These are phyloP conservation scores for Balamuthia mandrillaris DNA, from an alignment of 208 protist species.

Conservation along the genomic window DNA sequence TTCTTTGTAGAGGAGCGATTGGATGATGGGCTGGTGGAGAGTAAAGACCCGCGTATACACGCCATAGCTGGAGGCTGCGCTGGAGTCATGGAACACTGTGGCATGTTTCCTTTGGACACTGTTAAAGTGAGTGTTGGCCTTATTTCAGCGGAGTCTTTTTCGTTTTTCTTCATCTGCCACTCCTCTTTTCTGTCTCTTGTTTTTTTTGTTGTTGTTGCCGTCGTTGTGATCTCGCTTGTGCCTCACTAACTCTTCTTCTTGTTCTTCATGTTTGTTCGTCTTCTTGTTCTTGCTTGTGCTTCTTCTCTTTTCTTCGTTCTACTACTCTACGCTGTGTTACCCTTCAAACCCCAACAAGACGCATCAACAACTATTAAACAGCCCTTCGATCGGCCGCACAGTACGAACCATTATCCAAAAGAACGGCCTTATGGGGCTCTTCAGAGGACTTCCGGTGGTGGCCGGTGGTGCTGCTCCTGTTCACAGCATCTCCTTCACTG, in stretches of 20 bases:
- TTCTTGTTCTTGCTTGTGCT: too few species aligned
- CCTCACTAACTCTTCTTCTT: too few species aligned
- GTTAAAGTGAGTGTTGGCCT: not conserved
- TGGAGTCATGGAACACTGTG: conserved; percentile 3
- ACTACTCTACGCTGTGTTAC: too few species aligned
- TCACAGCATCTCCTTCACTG: not conserved
- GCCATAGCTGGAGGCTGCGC: not conserved
- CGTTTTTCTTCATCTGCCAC: not conserved
- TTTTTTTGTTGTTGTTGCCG: not conserved
- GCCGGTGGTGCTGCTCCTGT: not conserved
- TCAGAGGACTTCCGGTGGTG: not conserved
- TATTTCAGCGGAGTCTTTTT: not conserved
- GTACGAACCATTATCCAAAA: not conserved
- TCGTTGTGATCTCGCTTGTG: not conserved
- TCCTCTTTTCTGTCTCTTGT: not conserved
- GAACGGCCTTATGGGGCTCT: not conserved
- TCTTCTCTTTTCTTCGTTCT: too few species aligned
- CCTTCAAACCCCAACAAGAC: too few species aligned
- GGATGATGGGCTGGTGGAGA: not conserved
- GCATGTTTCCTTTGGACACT: not conserved
- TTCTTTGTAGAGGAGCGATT: not conserved
- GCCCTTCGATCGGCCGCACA: not conserved
- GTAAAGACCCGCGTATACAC: not conserved
- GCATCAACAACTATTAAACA: not conserved
- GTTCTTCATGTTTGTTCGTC: too few species aligned